Conservation (phyloP, 2,329 filamentous ascomycete species). For the Alternaria infectoria region DNA sequence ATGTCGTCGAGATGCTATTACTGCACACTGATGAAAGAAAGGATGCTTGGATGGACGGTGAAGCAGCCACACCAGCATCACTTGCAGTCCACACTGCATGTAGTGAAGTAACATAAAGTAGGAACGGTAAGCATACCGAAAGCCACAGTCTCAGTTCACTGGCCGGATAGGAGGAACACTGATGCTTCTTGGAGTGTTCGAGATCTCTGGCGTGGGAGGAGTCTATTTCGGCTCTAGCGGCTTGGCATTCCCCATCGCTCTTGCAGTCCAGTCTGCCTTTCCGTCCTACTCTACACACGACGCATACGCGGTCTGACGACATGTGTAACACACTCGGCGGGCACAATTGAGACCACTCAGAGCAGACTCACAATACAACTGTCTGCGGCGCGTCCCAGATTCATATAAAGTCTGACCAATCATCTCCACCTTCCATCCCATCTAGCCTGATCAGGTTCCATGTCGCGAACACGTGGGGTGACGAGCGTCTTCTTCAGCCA, state of each 20-base stretch:
- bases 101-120: background rate
- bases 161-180: background rate
- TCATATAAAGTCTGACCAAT: constrained; percentile 9
- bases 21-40: background rate
- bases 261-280: constrained; percentile 1
- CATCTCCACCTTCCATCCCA: background rate
- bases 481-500: constrained; percentile 6
- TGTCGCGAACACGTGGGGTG: constrained; percentile 31
- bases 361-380: background rate
- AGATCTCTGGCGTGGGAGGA: background rate
- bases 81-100: background rate
- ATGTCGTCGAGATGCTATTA: background rate
- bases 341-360: background rate
- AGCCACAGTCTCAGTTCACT: background rate
- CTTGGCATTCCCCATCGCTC: constrained; percentile 4
- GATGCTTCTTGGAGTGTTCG: background rate
- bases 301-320: constrained; percentile 8
- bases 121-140: background rate
- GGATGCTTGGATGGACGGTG: background rate
- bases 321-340: background rate
- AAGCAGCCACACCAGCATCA: background rate
- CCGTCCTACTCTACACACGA: background rate
- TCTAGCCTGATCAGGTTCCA: constrained; percentile 21
- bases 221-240: background rate
- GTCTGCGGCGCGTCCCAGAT: background rate